Evolutionary conservation across 169 alveolate species (phyloP), one percentile per base, ranked within the genome.

Genomic region (Cryptosporidium xiaoi): DNA sequence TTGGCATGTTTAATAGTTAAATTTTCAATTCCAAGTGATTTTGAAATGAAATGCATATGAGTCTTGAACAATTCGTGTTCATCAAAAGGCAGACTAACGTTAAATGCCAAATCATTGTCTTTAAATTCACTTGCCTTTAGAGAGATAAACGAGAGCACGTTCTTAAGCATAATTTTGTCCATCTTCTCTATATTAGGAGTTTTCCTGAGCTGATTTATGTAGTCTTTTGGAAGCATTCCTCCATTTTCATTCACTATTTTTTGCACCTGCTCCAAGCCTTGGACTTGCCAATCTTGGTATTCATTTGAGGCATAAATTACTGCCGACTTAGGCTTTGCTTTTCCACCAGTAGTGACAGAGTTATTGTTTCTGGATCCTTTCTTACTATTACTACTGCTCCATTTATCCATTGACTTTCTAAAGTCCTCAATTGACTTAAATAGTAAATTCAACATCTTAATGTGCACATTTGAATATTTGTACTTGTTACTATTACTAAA

Each of bases 231-330:
- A 40, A 77, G 64, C 13, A 36, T 44, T 60, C 87, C 77, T 48
- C 64, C 87, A 5, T 62, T 66, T 18, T 71, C 69, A 62, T 44
- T 24, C 4, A 69, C 51, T n/a, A 77, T 77, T 34, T 56, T 48
- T 48, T 77, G 71, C 58, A 77, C 71, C 27, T 60, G 77, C 16
- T 77, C 44, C 64, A 77, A 48, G 24, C 87, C 87, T 27, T 77
- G 71, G 16, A 77, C 36, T 48, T 77, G 87, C 87, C 87, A 77
- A 20, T 77, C 77, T 62, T 77, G 56, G 44, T 77, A 77, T 36
- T 55, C 71, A 56, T 77, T 60, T 77, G 87, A 34, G 13, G 56
- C 87, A 48, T 77, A 77, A 34, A 77, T 62, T 44, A 40, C 44
- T 20, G 77, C 87, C 7, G 62, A 62, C 10, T 16, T 29, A 20